Base-by-base conservation (phyloP, 106 monocot species). In the Platanthera guangdongensis region DNA sequence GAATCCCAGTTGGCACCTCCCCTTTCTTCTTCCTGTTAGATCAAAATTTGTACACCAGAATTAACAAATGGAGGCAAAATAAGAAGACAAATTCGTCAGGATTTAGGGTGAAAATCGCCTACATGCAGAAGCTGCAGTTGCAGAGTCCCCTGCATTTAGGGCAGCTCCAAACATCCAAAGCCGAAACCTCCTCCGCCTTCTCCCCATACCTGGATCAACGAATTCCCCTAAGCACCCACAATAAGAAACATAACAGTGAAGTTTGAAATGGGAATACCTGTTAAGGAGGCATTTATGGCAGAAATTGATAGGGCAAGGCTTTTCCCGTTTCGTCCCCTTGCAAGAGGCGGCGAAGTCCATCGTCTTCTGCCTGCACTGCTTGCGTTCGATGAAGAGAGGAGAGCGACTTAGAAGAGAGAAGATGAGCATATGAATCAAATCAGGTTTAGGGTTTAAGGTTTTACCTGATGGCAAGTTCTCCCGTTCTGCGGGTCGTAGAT, bases 21-120 rank as follows among this genome's bases (percentile, higher is more conserved):
- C 96, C 96, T 67, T 79, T 92, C 71, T 81, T 85, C 82, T 87
- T 93, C 93, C 93, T 96, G 52, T 39, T 28, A 54, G 10, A 46
- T 50, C 3, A 47, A 69, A 11, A 52, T 50, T 2, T 50, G n/a
- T 28, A 9, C n/a, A 11, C 32, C 50, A 11, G 28, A 48, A 72
- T 47, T 8, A 70, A 1, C 45, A 14, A 79, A 80, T 25, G n/a
- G 46, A 18, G 10, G 25, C 2, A 53, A 69, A 7, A 68, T 14
- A 5, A 22, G 4, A 78, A n/a, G 8, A 69, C 14, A 48, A 59
- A 57, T 57, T 9, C 11, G 12, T 9, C 21, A 9, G 11, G 6
- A 48, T 47, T 9, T 9, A 57, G 13, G 32, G 3, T 39, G n/a
- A 54, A 8, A 9, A 65, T 4, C 7, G 3, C 9, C 55, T 79